Evolutionary conservation across 495 filamentous ascomycete genomes (phyloP), one percentile per base, ranked within the genome.

Genomic region (Talaromyces ruber): DNA sequence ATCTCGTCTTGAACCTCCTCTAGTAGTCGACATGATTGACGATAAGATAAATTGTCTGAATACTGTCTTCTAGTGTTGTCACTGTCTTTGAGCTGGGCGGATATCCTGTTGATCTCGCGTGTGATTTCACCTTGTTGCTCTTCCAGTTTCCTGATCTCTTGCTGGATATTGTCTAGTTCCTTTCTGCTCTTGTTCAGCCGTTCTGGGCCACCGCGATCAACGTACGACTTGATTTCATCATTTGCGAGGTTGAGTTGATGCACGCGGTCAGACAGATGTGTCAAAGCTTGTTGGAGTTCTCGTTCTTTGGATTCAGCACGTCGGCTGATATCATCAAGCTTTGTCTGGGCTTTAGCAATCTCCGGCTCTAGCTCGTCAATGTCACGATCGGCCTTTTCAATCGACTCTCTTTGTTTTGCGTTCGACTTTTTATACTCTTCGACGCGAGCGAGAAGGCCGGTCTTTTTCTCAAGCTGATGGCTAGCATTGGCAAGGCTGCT

Each of bases 41-140:
- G 90, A 68, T 91, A 96, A 24, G 82, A 84, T 39, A 97, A 75
- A 66, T 98, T 98, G 68, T 98, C 92, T 16, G 79, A 79, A 67
- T 98, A 95, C 64, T 86, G 88, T 45, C 88, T 85, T 73, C 89
- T 89, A 18, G 86, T 94, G 59, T 87, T 83, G 58, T 88, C 86
- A 65, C 88, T 88, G 66, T 90, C 89, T 64, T 86, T 84, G 25
- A 93, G 78, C 62, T 91, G 86, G 52, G 89, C 82, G 30, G 88
- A 88, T 24, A 97, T 79, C 64, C 86, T 87, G 72, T 96, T 96
- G 63, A 89, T 84, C 60, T 86, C 79, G 32, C 78, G 75, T 4
- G 85, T 86, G 32, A 93, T 76, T 50, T 85, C 78, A 28, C 73
- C 75, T 70, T 88, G 83, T 65, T 96, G 89, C 9, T 77, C 72